Conservation (phyloP, 108 stramenopile genomes). For the Bacterosira constricta region DNA sequence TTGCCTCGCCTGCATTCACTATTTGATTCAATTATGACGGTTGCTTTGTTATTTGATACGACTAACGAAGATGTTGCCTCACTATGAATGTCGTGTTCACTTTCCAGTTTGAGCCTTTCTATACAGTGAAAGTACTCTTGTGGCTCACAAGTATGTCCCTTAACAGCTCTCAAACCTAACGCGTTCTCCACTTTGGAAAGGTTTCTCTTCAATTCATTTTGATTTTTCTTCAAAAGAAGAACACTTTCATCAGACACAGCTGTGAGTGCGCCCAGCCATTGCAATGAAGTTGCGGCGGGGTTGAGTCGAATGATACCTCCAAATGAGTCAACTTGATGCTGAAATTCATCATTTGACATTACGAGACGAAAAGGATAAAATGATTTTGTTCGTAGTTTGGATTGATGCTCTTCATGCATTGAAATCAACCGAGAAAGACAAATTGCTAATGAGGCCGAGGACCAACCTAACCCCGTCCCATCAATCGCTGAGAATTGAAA, state of each 20-base stretch:
- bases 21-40: constrained; percentile 64
- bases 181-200: constrained; percentile 45
- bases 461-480: constrained; percentile 78
- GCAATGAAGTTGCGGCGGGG: constrained; percentile 67
- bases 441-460: constrained; percentile 61
- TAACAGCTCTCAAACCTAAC: constrained; percentile 49
- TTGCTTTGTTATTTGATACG: constrained; percentile 10
- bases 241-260: constrained; percentile 55
- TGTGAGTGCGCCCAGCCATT: constrained; percentile 63
- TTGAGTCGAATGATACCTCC: constrained; percentile 66
- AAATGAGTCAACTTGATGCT: constrained; percentile 56
- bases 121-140: constrained; percentile 67
- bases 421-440: constrained; percentile 53
- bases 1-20: constrained; percentile 56
- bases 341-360: constrained; percentile 56
- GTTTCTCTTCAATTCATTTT: constrained; percentile 35
- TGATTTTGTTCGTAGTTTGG: constrained; percentile 56
- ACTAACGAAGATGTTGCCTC: neutral
- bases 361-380: constrained; percentile 85
- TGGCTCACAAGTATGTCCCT: constrained; percentile 69
- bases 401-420: constrained; percentile 66
- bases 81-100: neutral
- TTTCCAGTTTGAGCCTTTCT: constrained; percentile 28
- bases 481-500: constrained; percentile 81
- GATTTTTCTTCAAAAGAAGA: constrained; percentile 44